A percentile compares a stretch with the other conserved stretches of the same genome.
phyloP scores from a whole-genome alignment of 108 stramenopile genomes.

The Pinguiococcus pyrenoidosus region DNA sequence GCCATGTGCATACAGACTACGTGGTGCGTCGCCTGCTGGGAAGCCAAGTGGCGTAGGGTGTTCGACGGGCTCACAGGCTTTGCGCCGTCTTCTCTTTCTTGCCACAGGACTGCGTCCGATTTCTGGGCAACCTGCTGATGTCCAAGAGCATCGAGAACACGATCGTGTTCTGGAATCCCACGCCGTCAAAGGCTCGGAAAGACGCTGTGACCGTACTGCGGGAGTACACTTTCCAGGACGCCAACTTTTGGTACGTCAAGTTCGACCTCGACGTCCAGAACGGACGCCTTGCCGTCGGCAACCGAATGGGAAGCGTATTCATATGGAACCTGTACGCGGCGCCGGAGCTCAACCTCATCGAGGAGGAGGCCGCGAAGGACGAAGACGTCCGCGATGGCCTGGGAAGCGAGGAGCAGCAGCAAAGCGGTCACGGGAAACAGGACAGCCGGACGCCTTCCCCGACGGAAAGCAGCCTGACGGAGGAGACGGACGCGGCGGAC shows the following conservation, averaged over 20 bases:
- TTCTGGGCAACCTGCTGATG: slow-evolving; percentile 55
- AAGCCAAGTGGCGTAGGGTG: too few relatives aligned
- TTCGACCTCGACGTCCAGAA: slow-evolving; percentile 34
- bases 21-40: too few relatives aligned
- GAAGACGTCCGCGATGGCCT: too few relatives aligned
- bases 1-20: slow-evolving; percentile 52
- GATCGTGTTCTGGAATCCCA: slow-evolving; percentile 63
- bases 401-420: background rate
- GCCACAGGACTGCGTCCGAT: slow-evolving; percentile 71
- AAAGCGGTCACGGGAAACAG: background rate
- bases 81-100: too few relatives aligned
- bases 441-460: background rate
- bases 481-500: slow-evolving; percentile 1
- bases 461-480: background rate
- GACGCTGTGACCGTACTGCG: slow-evolving; percentile 11
- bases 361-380: background rate
- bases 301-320: slow-evolving; percentile 44
- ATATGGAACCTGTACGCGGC: slow-evolving; percentile 40
- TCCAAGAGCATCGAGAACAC: slow-evolving; percentile 50
- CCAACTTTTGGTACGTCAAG: slow-evolving; percentile 50
- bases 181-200: background rate
- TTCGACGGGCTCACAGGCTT: too few relatives aligned
- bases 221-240: slow-evolving; percentile 25
- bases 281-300: slow-evolving; percentile 50
- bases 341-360: background rate